Evolutionary conservation across 2,329 filamentous ascomycete species (phyloP).

Genomic region (Penicillium expansum): DNA sequence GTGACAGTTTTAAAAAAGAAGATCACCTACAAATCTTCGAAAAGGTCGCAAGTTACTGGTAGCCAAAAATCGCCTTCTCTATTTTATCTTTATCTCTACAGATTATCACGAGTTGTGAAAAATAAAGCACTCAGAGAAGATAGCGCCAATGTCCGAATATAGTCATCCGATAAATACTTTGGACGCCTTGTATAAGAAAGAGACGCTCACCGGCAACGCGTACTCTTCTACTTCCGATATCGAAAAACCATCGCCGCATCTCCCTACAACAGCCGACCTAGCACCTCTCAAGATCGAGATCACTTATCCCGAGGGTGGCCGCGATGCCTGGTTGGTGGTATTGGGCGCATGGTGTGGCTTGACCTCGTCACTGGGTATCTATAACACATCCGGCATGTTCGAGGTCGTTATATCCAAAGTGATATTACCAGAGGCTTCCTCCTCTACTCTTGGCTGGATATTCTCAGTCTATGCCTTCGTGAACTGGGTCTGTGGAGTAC

Average conservation of each 20-base stretch:
- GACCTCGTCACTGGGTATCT: constrained; percentile 4
- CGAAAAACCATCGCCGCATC: neutral
- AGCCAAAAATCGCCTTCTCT: neutral
- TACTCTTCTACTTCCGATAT: neutral
- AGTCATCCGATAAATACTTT: too few species aligned
- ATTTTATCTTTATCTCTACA: neutral
- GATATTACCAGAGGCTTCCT: constrained; percentile 10
- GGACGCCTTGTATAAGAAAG: neutral
- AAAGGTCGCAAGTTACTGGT: neutral
- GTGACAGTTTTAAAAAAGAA: neutral
- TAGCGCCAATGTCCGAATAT: too few species aligned
- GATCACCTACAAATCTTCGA: too few species aligned
- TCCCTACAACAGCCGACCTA: neutral
- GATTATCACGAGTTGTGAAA: neutral
- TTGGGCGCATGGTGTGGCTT: constrained; percentile 32
- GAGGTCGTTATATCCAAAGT: constrained; percentile 16
- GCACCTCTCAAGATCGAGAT: neutral
- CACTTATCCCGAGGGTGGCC: neutral
- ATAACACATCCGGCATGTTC: constrained; percentile 20
- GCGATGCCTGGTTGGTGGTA: constrained; percentile 17
- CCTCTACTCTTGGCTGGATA: neutral
- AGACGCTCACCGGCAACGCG: neutral
- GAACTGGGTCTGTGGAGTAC: neutral
- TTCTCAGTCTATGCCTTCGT: neutral
- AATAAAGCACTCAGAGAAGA: neutral